phyloP scores from a whole-genome alignment of 768 basidiomycete species.

The Mycena galopus region DNA sequence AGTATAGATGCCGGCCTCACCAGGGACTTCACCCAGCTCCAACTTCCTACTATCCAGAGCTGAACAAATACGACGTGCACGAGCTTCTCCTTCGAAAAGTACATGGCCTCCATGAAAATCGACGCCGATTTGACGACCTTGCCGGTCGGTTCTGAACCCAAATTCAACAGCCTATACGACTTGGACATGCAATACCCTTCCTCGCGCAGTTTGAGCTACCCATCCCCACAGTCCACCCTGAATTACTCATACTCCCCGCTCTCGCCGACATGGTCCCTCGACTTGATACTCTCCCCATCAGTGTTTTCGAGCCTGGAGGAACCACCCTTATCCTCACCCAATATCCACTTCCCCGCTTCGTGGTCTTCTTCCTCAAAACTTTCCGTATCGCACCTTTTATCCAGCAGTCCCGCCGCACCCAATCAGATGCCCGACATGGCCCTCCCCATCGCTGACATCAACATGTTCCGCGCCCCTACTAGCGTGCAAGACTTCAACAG shows the following conservation, averaged over 20 bases:
- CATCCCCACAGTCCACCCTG: conserved; percentile 4
- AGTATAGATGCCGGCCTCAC: no score
- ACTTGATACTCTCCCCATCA: conserved; percentile 10
- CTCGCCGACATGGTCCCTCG: conserved; percentile 28
- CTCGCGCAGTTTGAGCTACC: conserved; percentile 17
- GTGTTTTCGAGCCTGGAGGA: conserved; percentile 9
- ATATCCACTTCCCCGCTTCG: background rate
- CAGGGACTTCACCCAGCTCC: no score
- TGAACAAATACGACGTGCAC: background rate
- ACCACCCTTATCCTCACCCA: conserved; percentile 3
- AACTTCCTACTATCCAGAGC: background rate
- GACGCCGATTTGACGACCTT: background rate
- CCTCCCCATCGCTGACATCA: conserved; percentile 1
- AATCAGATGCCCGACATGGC: conserved; percentile 8
- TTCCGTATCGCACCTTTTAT: background rate
- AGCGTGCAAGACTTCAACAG: background rate
- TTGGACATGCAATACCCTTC: conserved; percentile 26
- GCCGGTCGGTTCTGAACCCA: background rate
- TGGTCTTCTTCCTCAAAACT: conserved; percentile 15
- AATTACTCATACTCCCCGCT: conserved; percentile 19
- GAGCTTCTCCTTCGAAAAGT: conserved; percentile 16
- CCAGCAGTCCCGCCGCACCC: conserved; percentile 2
- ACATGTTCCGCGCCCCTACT: conserved; percentile 1
- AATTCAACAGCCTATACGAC: conserved; percentile 31
- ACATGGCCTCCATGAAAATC: conserved; percentile 26